Evolutionary conservation across 2,329 filamentous ascomycete species (phyloP).

Genomic region (Plectosphaerella sp.): DNA sequence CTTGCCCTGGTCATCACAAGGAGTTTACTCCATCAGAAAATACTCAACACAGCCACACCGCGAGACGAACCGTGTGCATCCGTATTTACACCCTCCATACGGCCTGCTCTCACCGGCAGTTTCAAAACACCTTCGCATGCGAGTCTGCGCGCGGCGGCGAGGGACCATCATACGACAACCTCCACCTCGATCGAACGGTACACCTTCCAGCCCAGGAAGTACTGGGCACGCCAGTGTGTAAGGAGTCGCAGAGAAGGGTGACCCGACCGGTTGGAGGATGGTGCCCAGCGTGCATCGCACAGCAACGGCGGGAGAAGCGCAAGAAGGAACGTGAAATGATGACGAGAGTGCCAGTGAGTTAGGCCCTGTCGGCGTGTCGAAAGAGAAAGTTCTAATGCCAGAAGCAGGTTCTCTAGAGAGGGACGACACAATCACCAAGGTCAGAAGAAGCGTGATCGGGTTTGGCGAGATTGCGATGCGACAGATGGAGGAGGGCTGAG

Average conservation of each 20-base stretch:
- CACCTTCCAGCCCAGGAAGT: conserved; percentile 9
- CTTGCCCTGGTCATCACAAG: too few relatives aligned
- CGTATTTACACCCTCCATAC: conserved; percentile 20
- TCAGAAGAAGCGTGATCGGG: conserved; percentile 7
- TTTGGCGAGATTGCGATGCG: conserved; percentile 5
- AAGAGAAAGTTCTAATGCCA: neutral
- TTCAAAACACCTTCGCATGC: conserved; percentile 29
- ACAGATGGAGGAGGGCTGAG: neutral
- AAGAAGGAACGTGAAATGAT: neutral
- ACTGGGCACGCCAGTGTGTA: conserved; percentile 3
- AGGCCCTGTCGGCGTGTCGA: neutral
- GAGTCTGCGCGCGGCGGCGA: conserved; percentile 14
- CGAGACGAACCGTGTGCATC: conserved; percentile 22
- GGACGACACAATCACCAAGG: conserved; percentile 1
- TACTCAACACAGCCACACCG: neutral
- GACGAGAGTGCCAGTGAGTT: conserved; percentile 1
- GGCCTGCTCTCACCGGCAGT: conserved; percentile 23
- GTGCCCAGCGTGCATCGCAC: conserved; percentile 15
- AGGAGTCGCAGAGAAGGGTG: conserved; percentile 13
- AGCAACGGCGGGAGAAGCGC: conserved; percentile 3
- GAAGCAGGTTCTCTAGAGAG: neutral
- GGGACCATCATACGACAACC: conserved; percentile 1
- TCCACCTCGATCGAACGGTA: conserved; percentile 11
- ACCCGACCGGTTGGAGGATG: conserved; percentile 14
- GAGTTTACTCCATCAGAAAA: too few relatives aligned